Evolutionary conservation across 495 filamentous ascomycete genomes (phyloP).

Genomic region (Penicillium bialowiezense): DNA sequence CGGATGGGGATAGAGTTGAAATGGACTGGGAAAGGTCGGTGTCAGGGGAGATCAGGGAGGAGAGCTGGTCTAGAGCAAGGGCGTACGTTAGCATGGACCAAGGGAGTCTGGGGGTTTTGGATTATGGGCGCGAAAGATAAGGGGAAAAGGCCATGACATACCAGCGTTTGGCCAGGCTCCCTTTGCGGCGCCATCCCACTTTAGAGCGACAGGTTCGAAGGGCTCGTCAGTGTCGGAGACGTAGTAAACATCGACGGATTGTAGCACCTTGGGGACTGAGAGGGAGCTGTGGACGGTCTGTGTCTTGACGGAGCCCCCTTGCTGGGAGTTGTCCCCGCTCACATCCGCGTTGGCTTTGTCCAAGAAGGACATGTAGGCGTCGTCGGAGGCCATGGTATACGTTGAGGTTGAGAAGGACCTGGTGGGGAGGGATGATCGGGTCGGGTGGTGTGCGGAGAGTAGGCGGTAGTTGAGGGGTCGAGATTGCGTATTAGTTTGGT

Average conservation of each 20-base stretch:
- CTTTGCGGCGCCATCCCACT: slow-evolving; percentile 50
- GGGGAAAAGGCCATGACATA: slow-evolving; percentile 27
- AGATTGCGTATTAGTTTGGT: too few relatives aligned
- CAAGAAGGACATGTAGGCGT: slow-evolving; percentile 76
- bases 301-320: slow-evolving; percentile 38
- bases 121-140: background rate
- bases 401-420: slow-evolving; percentile 22
- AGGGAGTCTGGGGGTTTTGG: background rate
- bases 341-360: slow-evolving; percentile 78
- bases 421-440: slow-evolving; percentile 1
- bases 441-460: slow-evolving; percentile 12
- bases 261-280: slow-evolving; percentile 55
- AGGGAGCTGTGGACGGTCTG: slow-evolving; percentile 47
- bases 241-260: slow-evolving; percentile 62
- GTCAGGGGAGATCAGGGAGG: slow-evolving; percentile 35
- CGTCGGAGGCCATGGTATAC: slow-evolving; percentile 68
- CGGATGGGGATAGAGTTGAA: slow-evolving; percentile 30
- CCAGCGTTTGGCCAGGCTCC: slow-evolving; percentile 61
- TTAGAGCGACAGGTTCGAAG: slow-evolving; percentile 70
- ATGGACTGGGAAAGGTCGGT: slow-evolving; percentile 36
- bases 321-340: slow-evolving; percentile 34
- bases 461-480: background rate
- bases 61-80: slow-evolving; percentile 31
- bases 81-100: background rate
- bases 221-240: slow-evolving; percentile 80